Evolutionary conservation across 2,329 filamentous ascomycete genomes (phyloP).

Genomic region (Colletotrichum sp.): DNA sequence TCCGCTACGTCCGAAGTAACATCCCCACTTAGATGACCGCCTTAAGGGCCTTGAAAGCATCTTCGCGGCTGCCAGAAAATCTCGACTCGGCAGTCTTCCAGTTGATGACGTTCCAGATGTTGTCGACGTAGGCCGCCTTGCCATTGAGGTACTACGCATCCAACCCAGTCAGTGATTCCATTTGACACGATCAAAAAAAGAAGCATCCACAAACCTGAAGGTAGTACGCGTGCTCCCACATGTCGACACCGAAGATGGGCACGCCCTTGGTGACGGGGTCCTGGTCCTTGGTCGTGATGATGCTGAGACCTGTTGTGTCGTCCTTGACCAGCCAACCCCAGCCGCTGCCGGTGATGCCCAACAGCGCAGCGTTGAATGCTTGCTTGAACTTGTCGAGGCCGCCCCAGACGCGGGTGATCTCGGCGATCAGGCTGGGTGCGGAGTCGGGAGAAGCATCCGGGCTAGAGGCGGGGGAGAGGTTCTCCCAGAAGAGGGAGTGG

Average conservation of each 20-base stretch:
- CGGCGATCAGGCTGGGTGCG: conserved; percentile 63
- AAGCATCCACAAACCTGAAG: conserved; percentile 61
- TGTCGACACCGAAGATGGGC: conserved; percentile 81
- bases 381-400: conserved; percentile 68
- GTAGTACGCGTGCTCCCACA: conserved; percentile 96
- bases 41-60: conserved; percentile 50
- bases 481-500: conserved; percentile 92
- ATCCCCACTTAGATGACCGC: conserved; percentile 40
- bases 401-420: conserved; percentile 73
- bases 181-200: background rate
- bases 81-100: conserved; percentile 74
- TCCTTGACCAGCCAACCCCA: conserved; percentile 88
- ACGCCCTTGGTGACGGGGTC: conserved; percentile 71
- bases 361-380: conserved; percentile 67
- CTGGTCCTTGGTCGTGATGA: conserved; percentile 86
- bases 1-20: background rate
- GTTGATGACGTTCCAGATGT: conserved; percentile 81
- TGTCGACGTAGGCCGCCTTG: conserved; percentile 76
- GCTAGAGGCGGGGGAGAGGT: conserved; percentile 68
- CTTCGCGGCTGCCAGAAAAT: conserved; percentile 54
- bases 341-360: conserved; percentile 81
- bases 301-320: conserved; percentile 62
- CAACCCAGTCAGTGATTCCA: conserved; percentile 7
- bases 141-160: conserved; percentile 73
- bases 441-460: conserved; percentile 59